Conservation (phyloP, 106 monocot genomes). For the Allium fistulosum region DNA sequence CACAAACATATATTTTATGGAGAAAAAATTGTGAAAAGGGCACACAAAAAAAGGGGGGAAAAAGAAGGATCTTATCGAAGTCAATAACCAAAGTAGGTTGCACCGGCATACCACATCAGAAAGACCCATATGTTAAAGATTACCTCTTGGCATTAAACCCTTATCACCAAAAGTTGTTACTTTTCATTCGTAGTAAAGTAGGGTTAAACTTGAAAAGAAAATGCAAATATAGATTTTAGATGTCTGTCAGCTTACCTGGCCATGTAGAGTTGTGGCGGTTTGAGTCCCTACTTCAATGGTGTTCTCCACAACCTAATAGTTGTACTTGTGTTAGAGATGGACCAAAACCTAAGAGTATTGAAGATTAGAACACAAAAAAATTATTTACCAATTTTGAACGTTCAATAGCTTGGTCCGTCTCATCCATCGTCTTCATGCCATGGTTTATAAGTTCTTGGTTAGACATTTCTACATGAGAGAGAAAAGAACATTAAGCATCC, state of each 20-base stretch:
- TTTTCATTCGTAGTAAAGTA: too few species aligned
- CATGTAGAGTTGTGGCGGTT: constrained; percentile 73
- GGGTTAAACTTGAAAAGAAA: too few species aligned
- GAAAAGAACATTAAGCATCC: not conserved
- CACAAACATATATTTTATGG: too few species aligned
- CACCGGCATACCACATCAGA: too few species aligned
- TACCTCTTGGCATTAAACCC: too few species aligned
- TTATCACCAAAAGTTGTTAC: too few species aligned
- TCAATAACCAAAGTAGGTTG: too few species aligned
- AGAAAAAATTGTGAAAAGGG: too few species aligned
- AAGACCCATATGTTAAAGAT: too few species aligned
- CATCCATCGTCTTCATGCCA: constrained; percentile 80
- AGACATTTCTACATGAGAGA: constrained; percentile 58
- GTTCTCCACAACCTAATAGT: constrained; percentile 84
- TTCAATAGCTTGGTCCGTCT: constrained; percentile 92
- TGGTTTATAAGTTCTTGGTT: constrained; percentile 78
- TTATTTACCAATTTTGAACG: constrained; percentile 70
- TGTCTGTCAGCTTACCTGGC: constrained; percentile 34
- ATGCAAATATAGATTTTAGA: too few species aligned
- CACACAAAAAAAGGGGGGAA: too few species aligned
- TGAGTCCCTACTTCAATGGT: constrained; percentile 92
- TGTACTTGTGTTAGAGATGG: constrained; percentile 8
- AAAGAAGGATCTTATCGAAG: too few species aligned
- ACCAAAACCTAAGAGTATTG: not conserved
- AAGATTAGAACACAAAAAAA: not conserved